Conservation (phyloP, 1,284 basidiomycete genomes). For the Malassezia globosa region DNA sequence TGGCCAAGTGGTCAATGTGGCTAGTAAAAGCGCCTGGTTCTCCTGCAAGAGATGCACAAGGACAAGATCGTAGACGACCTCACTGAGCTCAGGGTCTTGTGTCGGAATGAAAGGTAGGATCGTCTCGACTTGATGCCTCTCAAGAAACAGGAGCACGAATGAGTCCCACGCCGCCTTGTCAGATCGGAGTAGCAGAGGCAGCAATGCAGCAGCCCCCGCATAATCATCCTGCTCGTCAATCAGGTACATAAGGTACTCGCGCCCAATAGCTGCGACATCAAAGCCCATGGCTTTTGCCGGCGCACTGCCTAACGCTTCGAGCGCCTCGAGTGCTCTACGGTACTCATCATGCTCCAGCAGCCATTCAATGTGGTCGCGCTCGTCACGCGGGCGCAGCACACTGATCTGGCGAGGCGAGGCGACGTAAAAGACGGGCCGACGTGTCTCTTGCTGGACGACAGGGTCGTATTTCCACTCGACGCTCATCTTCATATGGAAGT, state of each 20-base stretch:
- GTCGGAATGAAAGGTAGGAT: conserved; percentile 85
- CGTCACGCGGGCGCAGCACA: conserved; percentile 71
- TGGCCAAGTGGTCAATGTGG: conserved; percentile 79
- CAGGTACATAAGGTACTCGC: conserved; percentile 34
- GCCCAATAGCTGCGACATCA: conserved; percentile 53
- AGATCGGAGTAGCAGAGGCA: conserved; percentile 71
- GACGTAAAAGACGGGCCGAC: conserved; percentile 57
- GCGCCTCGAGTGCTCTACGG: conserved; percentile 73
- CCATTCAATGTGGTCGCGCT: conserved; percentile 83
- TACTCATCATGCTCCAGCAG: conserved; percentile 73
- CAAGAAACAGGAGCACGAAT: conserved; percentile 84
- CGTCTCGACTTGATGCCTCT: conserved; percentile 66
- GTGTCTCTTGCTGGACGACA: background rate
- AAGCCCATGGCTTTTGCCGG: conserved; percentile 41
- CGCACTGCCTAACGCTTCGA: conserved; percentile 57
- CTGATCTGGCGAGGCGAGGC: conserved; percentile 76
- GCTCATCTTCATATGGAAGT: conserved; percentile 60
- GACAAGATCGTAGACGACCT: conserved; percentile 88
- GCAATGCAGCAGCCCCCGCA: conserved; percentile 69
- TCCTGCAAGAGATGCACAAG: conserved; percentile 72
- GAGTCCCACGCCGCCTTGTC: conserved; percentile 79
- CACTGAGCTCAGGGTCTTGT: conserved; percentile 64
- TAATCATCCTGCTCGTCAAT: conserved; percentile 57
- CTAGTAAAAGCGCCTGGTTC: conserved; percentile 63
- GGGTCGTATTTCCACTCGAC: conserved; percentile 19